Base-by-base conservation (phyloP, 805 yeast genomes). In the Candida piceae region DNA sequence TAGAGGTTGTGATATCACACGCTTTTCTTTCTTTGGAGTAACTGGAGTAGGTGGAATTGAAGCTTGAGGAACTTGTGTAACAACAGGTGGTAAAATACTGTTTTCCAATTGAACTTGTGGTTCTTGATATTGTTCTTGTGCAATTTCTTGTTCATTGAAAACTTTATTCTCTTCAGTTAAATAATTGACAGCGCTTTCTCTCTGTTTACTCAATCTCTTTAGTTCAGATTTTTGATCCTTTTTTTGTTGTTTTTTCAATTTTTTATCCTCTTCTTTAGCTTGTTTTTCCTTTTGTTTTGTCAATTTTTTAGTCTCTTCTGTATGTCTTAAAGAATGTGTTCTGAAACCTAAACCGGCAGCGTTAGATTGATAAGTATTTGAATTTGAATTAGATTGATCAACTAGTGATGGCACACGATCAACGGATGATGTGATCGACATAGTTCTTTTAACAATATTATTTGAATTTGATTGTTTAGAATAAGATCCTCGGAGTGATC, bases 341-440 rank as follows among this genome's bases (percentile, higher is more conserved):
- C 41, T 45, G 34, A 62, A 60, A 9, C 61, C 62, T 5, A 47
- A 24, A 15, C 58, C 60, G 3, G 40, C 36, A 8, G 58, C 58
- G 41, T 58, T 57, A 0, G 60, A 55, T 16, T 49, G 46, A 28
- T 56, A 56, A 10, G 36, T 10, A 16, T 22, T 7, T 19, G 21
- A 21, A 16, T 16, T 28, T 6, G 16, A n/a, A 16, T 30, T 16
- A 20, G 27, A n/a, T 26, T 35, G 18, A 13, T 28, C 31, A 3
- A 18, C 17, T 10, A 34, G 17, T 12, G 42, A 40, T 3, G 46
- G 9, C 22, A n/a, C n/a, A n/a, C 9, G 22, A 6, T 20, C 22
- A 3, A 22, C 17, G 7, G 36, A 22, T 9, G 45, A 40, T 2
- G 46, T 39, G 16, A 39, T 11, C 5, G 49, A 45, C 48, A 43